Conservation (phyloP, 192 early-diverging fungal species). For the Coemansia sp. region DNA sequence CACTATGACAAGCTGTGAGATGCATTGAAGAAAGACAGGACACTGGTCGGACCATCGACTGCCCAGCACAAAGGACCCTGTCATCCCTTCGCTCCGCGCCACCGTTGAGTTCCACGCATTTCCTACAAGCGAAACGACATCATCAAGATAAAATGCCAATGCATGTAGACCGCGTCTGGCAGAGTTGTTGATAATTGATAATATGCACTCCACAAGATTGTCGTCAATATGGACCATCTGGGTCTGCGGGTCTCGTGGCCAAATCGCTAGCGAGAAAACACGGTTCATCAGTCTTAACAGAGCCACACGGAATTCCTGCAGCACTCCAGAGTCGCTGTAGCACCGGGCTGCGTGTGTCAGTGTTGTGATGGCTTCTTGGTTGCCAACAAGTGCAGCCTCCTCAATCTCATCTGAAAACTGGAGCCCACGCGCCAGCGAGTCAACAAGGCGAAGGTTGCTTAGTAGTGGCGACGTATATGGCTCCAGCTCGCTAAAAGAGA, state of each 20-base stretch:
- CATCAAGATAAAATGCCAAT: slow-evolving; percentile 25
- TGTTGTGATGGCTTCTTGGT: slow-evolving; percentile 11
- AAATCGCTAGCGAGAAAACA: slow-evolving; percentile 12
- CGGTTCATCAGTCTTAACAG: slow-evolving; percentile 19
- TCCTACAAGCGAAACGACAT: slow-evolving; percentile 20
- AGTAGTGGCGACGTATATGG: slow-evolving; percentile 21
- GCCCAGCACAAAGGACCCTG: slow-evolving; percentile 5
- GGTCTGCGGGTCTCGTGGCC: slow-evolving; percentile 10
- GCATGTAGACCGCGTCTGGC: slow-evolving; percentile 45
- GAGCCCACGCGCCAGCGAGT: slow-evolving; percentile 42
- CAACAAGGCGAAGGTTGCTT: slow-evolving; percentile 28
- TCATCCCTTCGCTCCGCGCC: slow-evolving; percentile 5
- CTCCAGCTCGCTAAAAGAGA: slow-evolving; percentile 12
- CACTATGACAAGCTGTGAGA: slow-evolving; percentile 41
- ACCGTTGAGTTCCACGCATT: slow-evolving; percentile 25
- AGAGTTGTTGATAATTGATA: slow-evolving; percentile 32
- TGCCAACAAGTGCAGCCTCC: slow-evolving; percentile 42
- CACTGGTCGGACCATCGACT: slow-evolving; percentile 47
- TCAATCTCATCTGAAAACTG: slow-evolving; percentile 49
- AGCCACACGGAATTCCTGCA: slow-evolving; percentile 21
- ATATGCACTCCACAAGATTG: slow-evolving; percentile 27
- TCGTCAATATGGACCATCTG: slow-evolving; percentile 23
- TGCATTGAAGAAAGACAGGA: slow-evolving; percentile 38
- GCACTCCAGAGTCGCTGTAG: slow-evolving; percentile 24
- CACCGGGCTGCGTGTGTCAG: slow-evolving; percentile 30